phyloP scores from a whole-genome alignment of 495 filamentous ascomycete genomes.

The Parmelia sp. region DNA sequence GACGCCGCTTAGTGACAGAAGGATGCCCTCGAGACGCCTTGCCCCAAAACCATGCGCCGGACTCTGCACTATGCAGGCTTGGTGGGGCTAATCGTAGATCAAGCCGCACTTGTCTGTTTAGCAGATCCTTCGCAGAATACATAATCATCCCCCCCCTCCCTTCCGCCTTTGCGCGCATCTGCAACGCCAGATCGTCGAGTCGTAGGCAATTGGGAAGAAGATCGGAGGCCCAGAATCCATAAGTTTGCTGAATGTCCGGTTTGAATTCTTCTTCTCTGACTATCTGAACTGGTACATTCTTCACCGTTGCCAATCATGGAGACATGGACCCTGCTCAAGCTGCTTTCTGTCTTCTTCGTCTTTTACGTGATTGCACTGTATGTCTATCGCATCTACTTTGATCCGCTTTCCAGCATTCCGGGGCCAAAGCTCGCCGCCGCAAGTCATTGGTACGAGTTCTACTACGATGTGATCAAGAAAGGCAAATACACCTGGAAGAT shows the following conservation, averaged over 20 bases:
- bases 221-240: neutral
- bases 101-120: neutral
- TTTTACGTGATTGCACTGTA: neutral
- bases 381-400: slow-evolving; percentile 36
- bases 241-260: neutral
- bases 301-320: neutral
- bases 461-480: slow-evolving; percentile 39
- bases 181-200: neutral
- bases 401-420: slow-evolving; percentile 40
- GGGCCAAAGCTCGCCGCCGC: slow-evolving; percentile 48
- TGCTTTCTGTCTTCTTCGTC: neutral
- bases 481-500: slow-evolving; percentile 41
- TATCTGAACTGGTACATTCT: neutral
- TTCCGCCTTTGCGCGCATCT: neutral
- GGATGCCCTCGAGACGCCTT: neutral
- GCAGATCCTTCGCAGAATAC: neutral
- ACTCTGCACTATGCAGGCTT: neutral
- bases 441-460: slow-evolving; percentile 46
- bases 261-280: neutral
- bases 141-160: neutral
- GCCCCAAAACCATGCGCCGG: neutral
- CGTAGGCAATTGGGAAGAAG: neutral
- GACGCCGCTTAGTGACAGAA: neutral
- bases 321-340: neutral
- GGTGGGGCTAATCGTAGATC: neutral